These are phyloP conservation scores for Fraxinus sp. DNA, from an alignment of 305 asterid species.

Conservation along the genomic window DNA sequence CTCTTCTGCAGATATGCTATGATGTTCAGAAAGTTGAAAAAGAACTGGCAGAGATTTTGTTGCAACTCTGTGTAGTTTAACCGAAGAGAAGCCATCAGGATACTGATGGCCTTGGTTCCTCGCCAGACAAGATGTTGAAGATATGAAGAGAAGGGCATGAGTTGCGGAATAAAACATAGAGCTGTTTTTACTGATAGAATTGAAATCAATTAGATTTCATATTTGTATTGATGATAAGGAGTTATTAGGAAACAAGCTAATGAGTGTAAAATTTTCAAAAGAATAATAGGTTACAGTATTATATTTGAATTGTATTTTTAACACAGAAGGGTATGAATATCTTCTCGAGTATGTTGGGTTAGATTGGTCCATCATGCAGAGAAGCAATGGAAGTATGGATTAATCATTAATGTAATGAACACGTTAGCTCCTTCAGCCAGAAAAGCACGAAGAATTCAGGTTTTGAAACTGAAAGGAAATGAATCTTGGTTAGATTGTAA, in stretches of 20 bases:
- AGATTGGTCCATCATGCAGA: not conserved
- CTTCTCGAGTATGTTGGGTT: not conserved
- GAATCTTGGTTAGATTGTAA: not conserved
- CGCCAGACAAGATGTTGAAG: not conserved
- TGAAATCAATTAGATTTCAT: not conserved
- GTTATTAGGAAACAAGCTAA: not conserved
- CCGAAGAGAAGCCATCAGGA: not conserved
- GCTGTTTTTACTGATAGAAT: not conserved
- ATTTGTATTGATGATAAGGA: not conserved
- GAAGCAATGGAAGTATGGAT: not conserved
- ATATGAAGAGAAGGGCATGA: not conserved
- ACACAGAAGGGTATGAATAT: not conserved
- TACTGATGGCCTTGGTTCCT: not conserved
- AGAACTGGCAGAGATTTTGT: not conserved
- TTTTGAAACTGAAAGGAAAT: not conserved
- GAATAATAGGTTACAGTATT: not conserved
- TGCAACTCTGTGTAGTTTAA: constrained; percentile 4
- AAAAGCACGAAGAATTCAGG: not conserved
- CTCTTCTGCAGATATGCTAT: not conserved
- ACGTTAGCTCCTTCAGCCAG: not conserved
- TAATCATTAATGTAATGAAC: not conserved
- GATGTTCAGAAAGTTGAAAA: not conserved
- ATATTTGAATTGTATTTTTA: not conserved
- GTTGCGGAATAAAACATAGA: not conserved
- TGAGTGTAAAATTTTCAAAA: not conserved